These are phyloP conservation scores for Ustilago bromivora DNA, from an alignment of 1,284 basidiomycete genomes.

Conservation along the genomic window DNA sequence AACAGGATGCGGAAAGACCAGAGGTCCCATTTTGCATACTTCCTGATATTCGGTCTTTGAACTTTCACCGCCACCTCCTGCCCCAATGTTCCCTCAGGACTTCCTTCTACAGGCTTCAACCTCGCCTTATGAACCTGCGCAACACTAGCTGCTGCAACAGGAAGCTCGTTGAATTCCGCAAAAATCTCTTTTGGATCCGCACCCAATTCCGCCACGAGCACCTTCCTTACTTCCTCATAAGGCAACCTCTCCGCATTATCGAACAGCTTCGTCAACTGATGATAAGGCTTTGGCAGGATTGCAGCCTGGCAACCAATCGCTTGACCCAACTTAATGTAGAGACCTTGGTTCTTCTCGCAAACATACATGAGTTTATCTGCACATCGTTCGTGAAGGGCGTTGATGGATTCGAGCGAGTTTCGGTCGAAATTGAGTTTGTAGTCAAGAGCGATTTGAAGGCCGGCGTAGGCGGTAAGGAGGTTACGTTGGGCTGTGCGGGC, in stretches of 20 bases:
- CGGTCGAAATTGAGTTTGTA: conserved; percentile 66
- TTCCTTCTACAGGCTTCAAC: conserved; percentile 28
- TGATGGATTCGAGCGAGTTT: conserved; percentile 50
- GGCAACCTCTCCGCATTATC: conserved; percentile 60
- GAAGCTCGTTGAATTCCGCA: conserved; percentile 48
- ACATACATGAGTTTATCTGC: conserved; percentile 56
- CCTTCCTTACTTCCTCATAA: conserved; percentile 48
- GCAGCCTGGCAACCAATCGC: conserved; percentile 61
- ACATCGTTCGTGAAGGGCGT: conserved; percentile 60
- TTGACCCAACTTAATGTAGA: conserved; percentile 64
- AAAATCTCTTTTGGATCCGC: conserved; percentile 53
- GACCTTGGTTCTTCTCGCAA: conserved; percentile 62
- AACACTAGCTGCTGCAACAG: conserved; percentile 61
- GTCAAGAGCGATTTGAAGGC: conserved; percentile 58
- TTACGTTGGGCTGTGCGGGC: conserved; percentile 54
- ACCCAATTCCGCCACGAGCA: conserved; percentile 55
- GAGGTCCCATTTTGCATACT: conserved; percentile 62
- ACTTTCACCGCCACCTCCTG: conserved; percentile 63
- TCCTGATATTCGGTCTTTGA: conserved; percentile 60
- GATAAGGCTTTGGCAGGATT: conserved; percentile 63
- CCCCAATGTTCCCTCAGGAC: conserved; percentile 29
- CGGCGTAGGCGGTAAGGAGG: conserved; percentile 52
- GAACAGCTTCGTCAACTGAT: conserved; percentile 58
- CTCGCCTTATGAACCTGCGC: conserved; percentile 62
- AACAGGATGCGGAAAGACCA: conserved; percentile 59